These are phyloP conservation scores for Corylus americana DNA, from an alignment of 306 rosid genomes.

Conservation along the genomic window DNA sequence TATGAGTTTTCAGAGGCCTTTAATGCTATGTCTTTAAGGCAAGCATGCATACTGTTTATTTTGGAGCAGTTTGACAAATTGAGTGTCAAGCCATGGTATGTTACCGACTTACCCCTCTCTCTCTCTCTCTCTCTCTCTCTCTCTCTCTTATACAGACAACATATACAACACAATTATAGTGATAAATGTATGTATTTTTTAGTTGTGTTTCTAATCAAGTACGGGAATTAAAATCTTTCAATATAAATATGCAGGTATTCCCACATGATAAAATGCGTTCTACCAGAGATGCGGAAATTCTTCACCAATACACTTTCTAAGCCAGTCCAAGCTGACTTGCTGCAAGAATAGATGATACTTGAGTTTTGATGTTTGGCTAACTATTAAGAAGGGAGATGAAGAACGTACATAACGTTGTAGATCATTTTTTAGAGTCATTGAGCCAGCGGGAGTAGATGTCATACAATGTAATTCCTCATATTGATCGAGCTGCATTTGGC, in stretches of 20 bases:
- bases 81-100: conserved; percentile 79
- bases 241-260: conserved; percentile 42
- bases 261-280: conserved; percentile 28
- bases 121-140: too few species aligned
- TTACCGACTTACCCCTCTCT: too few species aligned
- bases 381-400: neutral
- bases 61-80: conserved; percentile 89
- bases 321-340: conserved; percentile 15
- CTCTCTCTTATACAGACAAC: too few species aligned
- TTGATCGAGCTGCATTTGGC: conserved; percentile 25
- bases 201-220: neutral
- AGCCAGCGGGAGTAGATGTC: neutral
- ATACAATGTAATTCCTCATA: too few species aligned
- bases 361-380: neutral
- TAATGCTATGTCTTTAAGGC: conserved; percentile 84
- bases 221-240: conserved; percentile 2
- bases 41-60: conserved; percentile 83
- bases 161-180: too few species aligned
- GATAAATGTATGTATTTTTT: too few species aligned
- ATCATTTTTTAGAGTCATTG: neutral
- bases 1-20: conserved; percentile 98
- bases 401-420: conserved; percentile 32
- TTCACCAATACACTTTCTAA: conserved; percentile 40
- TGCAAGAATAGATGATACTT: neutral
- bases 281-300: conserved; percentile 39